A percentile compares a stretch with the other conserved stretches of the same genome.
phyloP scores from a whole-genome alignment of 1,284 basidiomycete genomes.

The Cutaneotrichosporon cyanovorans region DNA sequence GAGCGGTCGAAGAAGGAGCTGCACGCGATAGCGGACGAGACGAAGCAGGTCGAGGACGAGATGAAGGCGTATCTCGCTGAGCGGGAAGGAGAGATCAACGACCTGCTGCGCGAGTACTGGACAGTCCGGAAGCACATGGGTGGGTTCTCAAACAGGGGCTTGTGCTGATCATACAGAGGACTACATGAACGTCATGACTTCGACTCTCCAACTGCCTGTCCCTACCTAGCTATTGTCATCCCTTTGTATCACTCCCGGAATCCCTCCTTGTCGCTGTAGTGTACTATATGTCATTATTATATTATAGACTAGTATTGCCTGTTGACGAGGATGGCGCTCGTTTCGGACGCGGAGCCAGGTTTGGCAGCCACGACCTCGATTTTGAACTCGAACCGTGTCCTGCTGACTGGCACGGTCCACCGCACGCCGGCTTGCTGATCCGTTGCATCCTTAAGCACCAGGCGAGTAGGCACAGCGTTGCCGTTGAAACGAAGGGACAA shows the following conservation, averaged over 20 bases:
- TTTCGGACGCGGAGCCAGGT: conserved; percentile 29
- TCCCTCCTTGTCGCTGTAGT: not conserved
- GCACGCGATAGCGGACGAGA: conserved; percentile 26
- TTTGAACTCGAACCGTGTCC: conserved; percentile 25
- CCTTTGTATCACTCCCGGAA: not conserved
- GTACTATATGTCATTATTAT: too few relatives aligned
- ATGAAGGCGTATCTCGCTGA: conserved; percentile 64
- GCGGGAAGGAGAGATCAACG: conserved; percentile 65
- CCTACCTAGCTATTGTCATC: not conserved
- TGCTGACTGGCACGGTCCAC: conserved; percentile 32
- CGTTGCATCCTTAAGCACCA: conserved; percentile 5
- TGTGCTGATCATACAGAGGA: conserved; percentile 28
- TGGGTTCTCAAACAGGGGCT: not conserved
- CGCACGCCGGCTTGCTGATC: conserved; percentile 26
- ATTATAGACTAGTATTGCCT: conserved; percentile 22
- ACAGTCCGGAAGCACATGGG: not conserved
- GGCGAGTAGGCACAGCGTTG: conserved; percentile 6
- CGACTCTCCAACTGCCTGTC: conserved; percentile 24
- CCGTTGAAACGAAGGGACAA: conserved; percentile 32
- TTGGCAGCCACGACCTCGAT: conserved; percentile 35
- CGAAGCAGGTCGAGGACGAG: conserved; percentile 46
- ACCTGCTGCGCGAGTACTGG: conserved; percentile 58
- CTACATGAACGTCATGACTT: conserved; percentile 41
- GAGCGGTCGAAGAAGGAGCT: conserved; percentile 4
- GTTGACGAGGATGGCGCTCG: conserved; percentile 33